phyloP scores from a whole-genome alignment of 345 rosid species.

The Adansonia digitata region DNA sequence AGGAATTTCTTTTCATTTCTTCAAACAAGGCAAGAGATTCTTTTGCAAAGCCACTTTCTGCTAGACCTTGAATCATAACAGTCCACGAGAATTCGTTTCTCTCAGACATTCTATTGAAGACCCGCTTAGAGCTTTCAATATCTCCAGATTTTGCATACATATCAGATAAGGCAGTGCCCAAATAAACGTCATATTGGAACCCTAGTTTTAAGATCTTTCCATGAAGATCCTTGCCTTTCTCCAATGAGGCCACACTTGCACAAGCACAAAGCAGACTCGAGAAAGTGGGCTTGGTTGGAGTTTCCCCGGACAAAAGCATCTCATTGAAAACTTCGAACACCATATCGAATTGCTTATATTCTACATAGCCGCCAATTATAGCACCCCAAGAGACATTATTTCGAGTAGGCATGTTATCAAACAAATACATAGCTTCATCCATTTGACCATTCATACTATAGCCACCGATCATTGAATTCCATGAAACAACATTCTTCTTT shows the following conservation, averaged over 20 bases:
- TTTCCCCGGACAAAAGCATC: slow-evolving; percentile 44
- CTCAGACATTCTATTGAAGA: slow-evolving; percentile 37
- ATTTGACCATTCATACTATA: slow-evolving; percentile 42
- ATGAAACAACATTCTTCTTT: slow-evolving; percentile 37
- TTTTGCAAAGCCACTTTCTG: slow-evolving; percentile 48
- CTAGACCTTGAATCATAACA: slow-evolving; percentile 50
- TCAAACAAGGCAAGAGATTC: slow-evolving; percentile 43
- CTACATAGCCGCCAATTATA: slow-evolving; percentile 45
- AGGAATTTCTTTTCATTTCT: slow-evolving; percentile 34
- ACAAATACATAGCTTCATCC: slow-evolving; percentile 45
- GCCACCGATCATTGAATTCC: slow-evolving; percentile 55
- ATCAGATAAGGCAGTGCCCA: slow-evolving; percentile 52
- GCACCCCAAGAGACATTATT: slow-evolving; percentile 44
- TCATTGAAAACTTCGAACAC: slow-evolving; percentile 36
- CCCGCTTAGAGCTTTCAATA: slow-evolving; percentile 33
- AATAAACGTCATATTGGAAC: slow-evolving; percentile 28
- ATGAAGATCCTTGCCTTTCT: slow-evolving; percentile 53
- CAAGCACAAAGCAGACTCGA: slow-evolving; percentile 47
- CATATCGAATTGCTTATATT: slow-evolving; percentile 30
- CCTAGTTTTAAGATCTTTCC: slow-evolving; percentile 46
- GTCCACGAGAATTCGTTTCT: slow-evolving; percentile 47
- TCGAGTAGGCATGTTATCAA: slow-evolving; percentile 32
- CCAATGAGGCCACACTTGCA: slow-evolving; percentile 37
- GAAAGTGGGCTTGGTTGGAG: slow-evolving; percentile 40
- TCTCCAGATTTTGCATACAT: slow-evolving; percentile 68